Base-by-base conservation (phyloP, 495 filamentous ascomycete genomes). In the Entonaema liquescens region DNA sequence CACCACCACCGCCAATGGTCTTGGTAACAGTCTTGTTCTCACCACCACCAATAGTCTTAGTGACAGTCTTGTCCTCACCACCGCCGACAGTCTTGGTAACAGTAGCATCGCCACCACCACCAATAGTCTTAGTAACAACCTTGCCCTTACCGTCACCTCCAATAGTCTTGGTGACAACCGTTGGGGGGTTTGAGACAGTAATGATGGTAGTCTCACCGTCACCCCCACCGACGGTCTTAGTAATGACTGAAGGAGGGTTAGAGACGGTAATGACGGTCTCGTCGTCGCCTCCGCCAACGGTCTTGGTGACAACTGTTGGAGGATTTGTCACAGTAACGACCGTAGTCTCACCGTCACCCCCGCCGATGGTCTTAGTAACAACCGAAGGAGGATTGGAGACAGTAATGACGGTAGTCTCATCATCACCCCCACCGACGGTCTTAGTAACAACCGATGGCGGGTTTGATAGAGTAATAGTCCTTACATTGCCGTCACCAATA, bases 61-160 rank as follows among this genome's bases (percentile, higher is more conserved):
- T 70, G 17, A 66, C 31, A 13, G n/a, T n/a, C n/a, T n/a, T n/a
- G n/a, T n/a, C n/a, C n/a, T n/a, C n/a, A n/a, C n/a, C n/a, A n/a
- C n/a, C n/a, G n/a, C n/a, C n/a, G n/a, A n/a, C n/a, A 33, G 66
- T 59, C 36, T 26, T 36, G 19, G 55, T 50, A 2, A 55, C n/a
- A 4, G 61, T 65, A 28, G 57, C 40, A 19, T 12, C 44, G 12
- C 42, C 63, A 7, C 47, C 49, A 1, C 53, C 59, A 8, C 65
- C 61, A 21, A 62, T 21, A 3, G 60, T 58, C 67, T 65, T 71
- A 9, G 62, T 67, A 12, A 68, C 40, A 2, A 42, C 29, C n/a
- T 31, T 40, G n/a, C n/a, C n/a, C 29, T 68, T n/a, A 12, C 53
- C 53, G 8, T 42, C 53, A 9, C 55, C 56, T 7, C 56, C 52